Base-by-base conservation (phyloP, 2,329 filamentous ascomycete genomes). In the Pyricularia grisea region DNA sequence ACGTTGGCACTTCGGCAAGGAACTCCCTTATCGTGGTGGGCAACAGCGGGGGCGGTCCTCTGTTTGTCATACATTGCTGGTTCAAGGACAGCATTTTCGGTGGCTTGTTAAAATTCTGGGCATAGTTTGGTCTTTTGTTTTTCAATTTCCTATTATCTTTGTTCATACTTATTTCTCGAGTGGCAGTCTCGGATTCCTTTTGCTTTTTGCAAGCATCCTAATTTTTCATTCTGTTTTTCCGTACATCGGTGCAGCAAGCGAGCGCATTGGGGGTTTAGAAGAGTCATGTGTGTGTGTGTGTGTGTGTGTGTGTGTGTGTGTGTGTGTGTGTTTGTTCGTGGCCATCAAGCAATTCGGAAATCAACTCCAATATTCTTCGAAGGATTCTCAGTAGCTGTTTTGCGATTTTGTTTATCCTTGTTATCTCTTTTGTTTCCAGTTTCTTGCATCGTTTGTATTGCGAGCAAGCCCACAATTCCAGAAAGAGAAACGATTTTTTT, bases 391-490 rank as follows among this genome's bases (percentile, higher is more conserved):
- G 60, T 31, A 70, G 68, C 67, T 68, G 67, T 20, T 65, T 65
- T 65, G 63, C 28, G 27, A 65, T 65, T 28, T 65, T 11, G 20
- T 65, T 20, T 68, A 12, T 61, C 25, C 23, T 3, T 28, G 3
- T 25, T 25, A 33, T 30, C 58, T 69, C 30, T 68, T 70, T 70
- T 65, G 9, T 42, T 68, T 60, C 42, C 23, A 55, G 65, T 69
- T 69, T 71, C 58, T 33, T 61, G 69, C 14, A 68, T 65, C n/a
- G 65, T 58, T 71, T 65, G 67, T 68, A 31, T 6, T 1, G 42
- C 20, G 42, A 50, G 42, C 42, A 20, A n/a, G 42, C 42, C n/a
- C 42, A 50, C 17, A 20, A 50, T 50, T 50, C n/a, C 42, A 50
- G 6, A 50, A 20, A 42, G 7, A 7, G 4, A 20, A 50, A 20